Conservation (phyloP, 306 rosid species). For the Hippophae tibetana region DNA sequence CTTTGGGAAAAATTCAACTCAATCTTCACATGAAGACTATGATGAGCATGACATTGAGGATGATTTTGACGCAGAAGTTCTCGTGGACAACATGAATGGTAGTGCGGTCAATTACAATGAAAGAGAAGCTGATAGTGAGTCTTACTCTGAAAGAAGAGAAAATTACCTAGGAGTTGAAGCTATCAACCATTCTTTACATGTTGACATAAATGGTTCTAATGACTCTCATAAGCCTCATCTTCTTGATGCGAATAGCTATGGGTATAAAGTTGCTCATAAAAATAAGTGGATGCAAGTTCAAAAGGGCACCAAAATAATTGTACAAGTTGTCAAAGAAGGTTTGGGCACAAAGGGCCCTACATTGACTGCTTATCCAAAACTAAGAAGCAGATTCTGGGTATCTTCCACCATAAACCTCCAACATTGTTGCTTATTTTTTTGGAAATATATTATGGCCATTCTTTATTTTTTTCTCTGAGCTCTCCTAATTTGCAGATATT, state of each 20-base stretch:
- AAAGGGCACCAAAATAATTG: constrained; percentile 82
- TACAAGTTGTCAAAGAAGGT: constrained; percentile 95
- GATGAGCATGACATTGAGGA: constrained; percentile 69
- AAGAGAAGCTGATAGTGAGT: constrained; percentile 58
- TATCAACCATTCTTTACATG: constrained; percentile 22
- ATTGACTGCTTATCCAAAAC: constrained; percentile 72
- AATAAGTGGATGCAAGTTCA: constrained; percentile 71
- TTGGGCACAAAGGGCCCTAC: constrained; percentile 88
- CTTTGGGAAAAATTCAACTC: constrained; percentile 38
- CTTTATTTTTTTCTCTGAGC: constrained; percentile 19
- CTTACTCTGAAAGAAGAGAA: constrained; percentile 49
- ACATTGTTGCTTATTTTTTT: constrained; percentile 10
- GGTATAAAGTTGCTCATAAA: constrained; percentile 22
- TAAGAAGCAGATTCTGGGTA: constrained; percentile 98
- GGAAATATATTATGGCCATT: constrained; percentile 5
- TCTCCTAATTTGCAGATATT: constrained; percentile 55
- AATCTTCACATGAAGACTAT: constrained; percentile 37
- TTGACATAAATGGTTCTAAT: constrained; percentile 38
- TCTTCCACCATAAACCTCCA: constrained; percentile 13
- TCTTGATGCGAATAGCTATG: constrained; percentile 38
- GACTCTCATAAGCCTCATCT: constrained; percentile 33
- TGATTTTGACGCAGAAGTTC: constrained; percentile 60
- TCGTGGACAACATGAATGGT: constrained; percentile 44
- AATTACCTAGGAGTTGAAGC: constrained; percentile 41
- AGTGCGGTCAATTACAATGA: constrained; percentile 49